Base-by-base conservation (phyloP, 2,329 filamentous ascomycete species). In the Paecilomyces niveus region DNA sequence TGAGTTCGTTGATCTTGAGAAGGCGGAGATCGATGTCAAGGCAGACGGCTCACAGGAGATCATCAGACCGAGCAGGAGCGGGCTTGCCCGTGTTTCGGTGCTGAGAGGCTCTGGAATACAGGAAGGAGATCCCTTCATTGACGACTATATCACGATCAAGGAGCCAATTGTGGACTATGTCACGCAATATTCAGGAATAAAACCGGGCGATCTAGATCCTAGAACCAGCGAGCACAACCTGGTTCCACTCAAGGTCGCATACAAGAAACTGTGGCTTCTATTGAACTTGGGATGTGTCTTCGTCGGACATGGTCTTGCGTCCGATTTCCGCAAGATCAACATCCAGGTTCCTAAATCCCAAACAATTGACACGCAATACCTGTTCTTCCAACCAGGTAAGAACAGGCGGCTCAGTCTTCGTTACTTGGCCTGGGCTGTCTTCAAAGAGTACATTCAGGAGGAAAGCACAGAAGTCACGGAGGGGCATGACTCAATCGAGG, bases 281-380 rank as follows among this genome's bases (percentile, higher is more conserved):
- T 83, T 99, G 32, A 99, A 99, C 70, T 82, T 97, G 0, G 94
- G 94, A 54, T 96, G 92, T 75, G 85, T 90, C 62, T 99, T 99
- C 71, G 84, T 99, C 4, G 94, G 94, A 2, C 94, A 99, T 69
- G 93, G 93, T 3, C 81, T 99, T 50, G 90, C 90, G 64, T 93
- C 94, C 66, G 94, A 99, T 74, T 97, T 99, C 77, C 90, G 94
- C 56, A 96, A 96, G 58, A 96, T 96, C 76, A 99, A 99, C 73
- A 97, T 99, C 58, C 90, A 97, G 72, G 89, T 99, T 0, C 94
- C 95, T 1, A 90, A 88, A 70, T 76, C 84, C 3, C 94, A 99
- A 72, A 89, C 96, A 35, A 91, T 99, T 57, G 94, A 99, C 74
- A 99, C 95, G 0, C 92, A 92, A 64, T 89, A 95, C 63, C 81